Evolutionary conservation across 768 basidiomycete species (phyloP).

Genomic region (Rhodosporidiobolus odoratus): DNA sequence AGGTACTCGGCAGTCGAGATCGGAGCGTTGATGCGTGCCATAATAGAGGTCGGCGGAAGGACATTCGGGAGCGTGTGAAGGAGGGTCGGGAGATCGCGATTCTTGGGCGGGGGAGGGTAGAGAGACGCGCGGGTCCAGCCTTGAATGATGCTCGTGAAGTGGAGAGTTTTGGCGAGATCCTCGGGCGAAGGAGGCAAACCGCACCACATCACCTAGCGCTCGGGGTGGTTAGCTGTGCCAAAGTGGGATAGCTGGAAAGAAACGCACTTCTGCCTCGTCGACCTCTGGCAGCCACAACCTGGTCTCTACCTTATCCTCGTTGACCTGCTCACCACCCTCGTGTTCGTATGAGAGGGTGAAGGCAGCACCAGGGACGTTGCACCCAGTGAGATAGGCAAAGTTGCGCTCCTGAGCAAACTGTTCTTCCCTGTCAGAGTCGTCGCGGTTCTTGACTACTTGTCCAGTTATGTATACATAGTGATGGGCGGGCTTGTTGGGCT

Average conservation of each 20-base stretch:
- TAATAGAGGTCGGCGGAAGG: conserved; percentile 13
- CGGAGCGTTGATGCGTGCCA: conserved; percentile 30
- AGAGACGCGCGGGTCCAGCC: conserved; percentile 30
- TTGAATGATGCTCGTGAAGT: conserved; percentile 19
- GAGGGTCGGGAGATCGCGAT: conserved; percentile 22
- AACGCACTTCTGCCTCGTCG: conserved; percentile 58
- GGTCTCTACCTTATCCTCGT: conserved; percentile 39
- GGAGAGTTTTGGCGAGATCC: conserved; percentile 50
- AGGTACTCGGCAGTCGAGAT: conserved; percentile 47
- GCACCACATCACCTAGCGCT: conserved; percentile 64
- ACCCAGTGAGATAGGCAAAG: conserved; percentile 81
- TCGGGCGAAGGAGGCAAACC: conserved; percentile 69
- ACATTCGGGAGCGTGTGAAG: conserved; percentile 35
- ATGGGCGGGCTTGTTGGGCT: conserved; percentile 21
- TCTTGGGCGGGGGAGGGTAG: conserved; percentile 21
- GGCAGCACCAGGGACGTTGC: conserved; percentile 64
- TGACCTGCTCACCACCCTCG: conserved; percentile 45
- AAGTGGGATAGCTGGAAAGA: neutral
- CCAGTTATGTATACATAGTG: conserved; percentile 34
- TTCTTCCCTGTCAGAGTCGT: conserved; percentile 34
- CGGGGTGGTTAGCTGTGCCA: accelerated
- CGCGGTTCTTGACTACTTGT: conserved; percentile 2
- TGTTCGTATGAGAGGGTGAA: conserved; percentile 60
- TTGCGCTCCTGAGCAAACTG: conserved; percentile 50
- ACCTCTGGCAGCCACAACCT: conserved; percentile 75